A percentile compares a stretch with the other conserved stretches of the same genome.
These are phyloP conservation scores for Chaetomiaceae sp. DNA, from an alignment of 2,329 filamentous ascomycete species.

Conservation along the genomic window DNA sequence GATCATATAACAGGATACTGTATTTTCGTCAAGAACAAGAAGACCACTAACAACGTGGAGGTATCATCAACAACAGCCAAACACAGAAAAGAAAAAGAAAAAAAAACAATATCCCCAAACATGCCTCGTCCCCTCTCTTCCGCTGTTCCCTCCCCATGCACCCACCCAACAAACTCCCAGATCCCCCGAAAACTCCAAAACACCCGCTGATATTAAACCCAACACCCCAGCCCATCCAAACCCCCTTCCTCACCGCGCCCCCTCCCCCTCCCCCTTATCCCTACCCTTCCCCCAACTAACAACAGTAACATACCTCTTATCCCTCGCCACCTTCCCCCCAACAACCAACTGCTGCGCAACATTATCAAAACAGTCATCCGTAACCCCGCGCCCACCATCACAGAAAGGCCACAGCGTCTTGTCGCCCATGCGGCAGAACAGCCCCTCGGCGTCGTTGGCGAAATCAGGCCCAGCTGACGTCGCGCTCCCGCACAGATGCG, in stretches of 20 bases:
- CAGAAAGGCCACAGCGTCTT: conserved; percentile 9
- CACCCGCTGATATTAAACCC: too few relatives aligned
- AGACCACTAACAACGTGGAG: too few relatives aligned
- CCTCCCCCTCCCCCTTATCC: not conserved
- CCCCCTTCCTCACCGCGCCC: not conserved
- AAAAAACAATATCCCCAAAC: too few relatives aligned
- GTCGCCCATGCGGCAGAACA: conserved; percentile 10
- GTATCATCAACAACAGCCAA: too few relatives aligned
- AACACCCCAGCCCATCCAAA: not conserved
- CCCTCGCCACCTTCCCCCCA: not conserved
- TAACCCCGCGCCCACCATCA: conserved; percentile 2
- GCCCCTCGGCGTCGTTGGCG: not conserved
- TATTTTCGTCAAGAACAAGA: too few relatives aligned
- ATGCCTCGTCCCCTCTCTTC: too few relatives aligned
- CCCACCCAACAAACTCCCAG: too few relatives aligned
- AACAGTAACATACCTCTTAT: not conserved
- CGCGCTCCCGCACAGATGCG: not conserved
- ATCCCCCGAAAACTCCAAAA: too few relatives aligned
- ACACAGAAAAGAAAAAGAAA: too few relatives aligned
- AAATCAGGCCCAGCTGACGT: conserved; percentile 5
- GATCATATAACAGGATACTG: too few relatives aligned
- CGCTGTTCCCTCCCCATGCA: too few relatives aligned
- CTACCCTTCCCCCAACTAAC: not conserved
- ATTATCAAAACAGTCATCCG: conserved; percentile 1
- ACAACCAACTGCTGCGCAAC: not conserved